A percentile compares a stretch with the other conserved stretches of the same genome.
phyloP scores from a whole-genome alignment of 352 stramenopile species.

The Globisporangium sylvaticum region DNA sequence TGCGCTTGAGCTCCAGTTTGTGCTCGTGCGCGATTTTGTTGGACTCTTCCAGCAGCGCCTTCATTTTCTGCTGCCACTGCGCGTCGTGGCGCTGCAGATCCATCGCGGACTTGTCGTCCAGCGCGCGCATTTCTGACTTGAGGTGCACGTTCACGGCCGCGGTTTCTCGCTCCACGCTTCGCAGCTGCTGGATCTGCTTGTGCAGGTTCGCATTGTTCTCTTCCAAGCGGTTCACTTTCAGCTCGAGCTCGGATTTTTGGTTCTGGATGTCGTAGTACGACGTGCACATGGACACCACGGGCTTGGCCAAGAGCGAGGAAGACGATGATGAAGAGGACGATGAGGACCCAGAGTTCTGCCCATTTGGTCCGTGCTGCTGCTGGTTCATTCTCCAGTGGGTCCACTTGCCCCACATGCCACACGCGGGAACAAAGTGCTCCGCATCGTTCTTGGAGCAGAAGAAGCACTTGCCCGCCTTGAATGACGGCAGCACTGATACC shows the following conservation, averaged over 20 bases:
- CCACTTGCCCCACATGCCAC: slow-evolving; percentile 83
- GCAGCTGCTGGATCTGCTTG: slow-evolving; percentile 20
- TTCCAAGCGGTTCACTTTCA: slow-evolving; percentile 29
- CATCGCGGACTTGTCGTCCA: slow-evolving; percentile 44
- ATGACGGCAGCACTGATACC: slow-evolving; percentile 73
- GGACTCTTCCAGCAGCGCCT: slow-evolving; percentile 42
- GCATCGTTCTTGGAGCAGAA: slow-evolving; percentile 84
- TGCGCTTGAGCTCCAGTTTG: slow-evolving; percentile 40
- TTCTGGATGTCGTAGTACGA: slow-evolving; percentile 85
- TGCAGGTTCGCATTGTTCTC: slow-evolving; percentile 24
- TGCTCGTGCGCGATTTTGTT: slow-evolving; percentile 49
- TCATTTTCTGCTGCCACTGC: slow-evolving; percentile 44
- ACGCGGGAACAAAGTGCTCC: slow-evolving; percentile 75
- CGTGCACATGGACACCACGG: slow-evolving; percentile 67
- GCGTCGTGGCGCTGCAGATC: slow-evolving; percentile 34
- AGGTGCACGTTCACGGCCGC: slow-evolving; percentile 30
- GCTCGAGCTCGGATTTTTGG: slow-evolving; percentile 52
- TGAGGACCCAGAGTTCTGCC: slow-evolving; percentile 12
- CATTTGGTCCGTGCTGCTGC: slow-evolving; percentile 34
- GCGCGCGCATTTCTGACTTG: slow-evolving; percentile 36
- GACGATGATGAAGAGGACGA: slow-evolving; percentile 11
- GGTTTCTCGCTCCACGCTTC: slow-evolving; percentile 22
- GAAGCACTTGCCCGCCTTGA: slow-evolving; percentile 79
- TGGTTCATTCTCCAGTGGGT: slow-evolving; percentile 84
- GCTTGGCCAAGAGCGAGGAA: slow-evolving; percentile 23